Evolutionary conservation across 805 yeast genomes (phyloP).

Genomic region (Scheffersomyces stipitis): DNA sequence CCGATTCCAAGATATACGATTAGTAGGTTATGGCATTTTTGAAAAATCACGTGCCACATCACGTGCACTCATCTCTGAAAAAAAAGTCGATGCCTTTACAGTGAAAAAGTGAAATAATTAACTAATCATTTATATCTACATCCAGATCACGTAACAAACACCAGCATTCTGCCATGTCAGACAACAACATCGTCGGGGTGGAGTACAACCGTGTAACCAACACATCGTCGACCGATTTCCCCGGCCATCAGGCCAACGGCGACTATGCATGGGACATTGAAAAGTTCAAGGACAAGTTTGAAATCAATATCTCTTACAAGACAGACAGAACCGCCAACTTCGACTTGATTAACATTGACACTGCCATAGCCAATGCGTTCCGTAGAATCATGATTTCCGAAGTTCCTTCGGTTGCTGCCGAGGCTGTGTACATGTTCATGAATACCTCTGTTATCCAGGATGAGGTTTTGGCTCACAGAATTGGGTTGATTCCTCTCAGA

Average conservation of each 20-base stretch:
- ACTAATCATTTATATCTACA: too few relatives aligned
- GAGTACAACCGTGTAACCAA: constrained; percentile 91
- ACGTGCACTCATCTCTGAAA: constrained; percentile 4
- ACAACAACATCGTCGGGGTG: constrained; percentile 69
- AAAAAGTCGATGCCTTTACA: neutral
- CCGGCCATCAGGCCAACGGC: constrained; percentile 70
- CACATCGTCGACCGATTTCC: constrained; percentile 87
- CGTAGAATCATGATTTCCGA: constrained; percentile 96
- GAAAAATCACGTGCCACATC: too few relatives aligned
- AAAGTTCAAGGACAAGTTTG: constrained; percentile 66
- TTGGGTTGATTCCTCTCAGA: constrained; percentile 87
- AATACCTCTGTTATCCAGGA: constrained; percentile 97
- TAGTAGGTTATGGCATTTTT: too few relatives aligned
- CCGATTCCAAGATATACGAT: too few relatives aligned
- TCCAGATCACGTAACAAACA: too few relatives aligned
- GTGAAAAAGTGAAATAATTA: too few relatives aligned
- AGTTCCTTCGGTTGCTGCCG: constrained; percentile 95
- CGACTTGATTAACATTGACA: constrained; percentile 82
- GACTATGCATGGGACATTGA: constrained; percentile 83
- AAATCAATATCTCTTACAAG: constrained; percentile 64
- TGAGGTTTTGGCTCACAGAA: constrained; percentile 93
- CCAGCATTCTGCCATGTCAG: constrained; percentile 18
- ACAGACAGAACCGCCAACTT: constrained; percentile 77
- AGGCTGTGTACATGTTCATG: constrained; percentile 84
- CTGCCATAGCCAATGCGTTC: constrained; percentile 93